Conservation (phyloP, 768 basidiomycete species). For the Xerocomus brunneocitrinus region DNA sequence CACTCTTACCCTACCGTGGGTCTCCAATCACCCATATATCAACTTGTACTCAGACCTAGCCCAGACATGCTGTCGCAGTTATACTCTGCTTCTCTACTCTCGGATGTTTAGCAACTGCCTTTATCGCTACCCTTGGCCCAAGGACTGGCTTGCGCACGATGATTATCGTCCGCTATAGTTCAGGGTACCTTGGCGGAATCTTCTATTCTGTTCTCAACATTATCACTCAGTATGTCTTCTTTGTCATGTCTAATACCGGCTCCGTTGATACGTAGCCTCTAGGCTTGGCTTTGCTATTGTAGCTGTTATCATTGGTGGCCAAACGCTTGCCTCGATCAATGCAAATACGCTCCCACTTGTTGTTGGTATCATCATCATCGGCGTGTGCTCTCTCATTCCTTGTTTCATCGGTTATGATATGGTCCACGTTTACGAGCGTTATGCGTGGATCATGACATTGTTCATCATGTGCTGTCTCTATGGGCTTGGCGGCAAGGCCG, state of each 20-base stretch:
- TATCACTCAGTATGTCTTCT: constrained; percentile 38
- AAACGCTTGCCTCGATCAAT: constrained; percentile 45
- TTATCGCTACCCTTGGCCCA: constrained; percentile 52
- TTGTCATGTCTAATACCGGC: background rate
- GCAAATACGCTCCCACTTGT: constrained; percentile 41
- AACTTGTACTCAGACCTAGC: background rate
- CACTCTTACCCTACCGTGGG: constrained; percentile 44
- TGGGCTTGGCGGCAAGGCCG: constrained; percentile 44
- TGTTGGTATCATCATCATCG: constrained; percentile 46
- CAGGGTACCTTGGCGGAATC: constrained; percentile 45
- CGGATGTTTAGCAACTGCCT: constrained; percentile 39
- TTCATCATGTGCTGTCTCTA: constrained; percentile 49
- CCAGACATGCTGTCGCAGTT: constrained; percentile 41
- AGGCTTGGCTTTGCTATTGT: constrained; percentile 47
- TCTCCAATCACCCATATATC: constrained; percentile 1
- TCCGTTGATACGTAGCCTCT: background rate
- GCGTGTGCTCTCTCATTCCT: constrained; percentile 38
- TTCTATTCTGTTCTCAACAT: constrained; percentile 53
- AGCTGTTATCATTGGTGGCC: constrained; percentile 49
- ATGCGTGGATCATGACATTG: constrained; percentile 47
- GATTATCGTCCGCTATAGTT: constrained; percentile 46
- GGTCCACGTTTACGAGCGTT: constrained; percentile 49
- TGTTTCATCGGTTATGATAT: constrained; percentile 46
- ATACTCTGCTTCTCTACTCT: constrained; percentile 46
- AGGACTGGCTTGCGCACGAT: constrained; percentile 51